Evolutionary conservation across 2,329 filamentous ascomycete genomes (phyloP).

Genomic region (Colletotrichum sp.): DNA sequence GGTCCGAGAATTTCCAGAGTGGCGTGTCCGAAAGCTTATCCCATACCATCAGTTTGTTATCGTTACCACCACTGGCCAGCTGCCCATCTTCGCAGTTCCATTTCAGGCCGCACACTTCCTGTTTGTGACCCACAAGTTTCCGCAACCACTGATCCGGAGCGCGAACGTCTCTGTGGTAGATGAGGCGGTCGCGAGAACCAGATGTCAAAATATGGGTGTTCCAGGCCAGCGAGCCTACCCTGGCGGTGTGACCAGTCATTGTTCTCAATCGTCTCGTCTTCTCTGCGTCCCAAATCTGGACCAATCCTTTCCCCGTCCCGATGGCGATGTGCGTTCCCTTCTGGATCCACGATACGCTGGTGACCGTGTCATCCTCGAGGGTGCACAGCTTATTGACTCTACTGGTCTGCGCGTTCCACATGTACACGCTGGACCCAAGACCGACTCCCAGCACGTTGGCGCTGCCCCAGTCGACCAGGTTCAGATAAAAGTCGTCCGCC

Average conservation of each 20-base stretch:
- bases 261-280: slow-evolving; percentile 84
- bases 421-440: slow-evolving; percentile 90
- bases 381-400: slow-evolving; percentile 94
- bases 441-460: slow-evolving; percentile 94
- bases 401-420: slow-evolving; percentile 95
- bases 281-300: slow-evolving; percentile 98
- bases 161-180: slow-evolving; percentile 94
- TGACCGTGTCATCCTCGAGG: slow-evolving; percentile 90
- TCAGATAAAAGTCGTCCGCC: slow-evolving; percentile 97
- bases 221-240: slow-evolving; percentile 95
- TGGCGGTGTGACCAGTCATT: slow-evolving; percentile 94
- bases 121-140: slow-evolving; percentile 92
- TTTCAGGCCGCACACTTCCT: slow-evolving; percentile 94
- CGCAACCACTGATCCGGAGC: slow-evolving; percentile 89
- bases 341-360: slow-evolving; percentile 98
- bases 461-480: slow-evolving; percentile 96
- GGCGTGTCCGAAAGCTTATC: slow-evolving; percentile 94
- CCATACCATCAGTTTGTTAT: slow-evolving; percentile 99
- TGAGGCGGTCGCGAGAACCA: slow-evolving; percentile 89
- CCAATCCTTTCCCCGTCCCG: slow-evolving; percentile 90
- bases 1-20: slow-evolving; percentile 91
- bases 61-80: slow-evolving; percentile 93
- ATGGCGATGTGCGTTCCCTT: slow-evolving; percentile 95
- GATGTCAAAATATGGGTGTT: slow-evolving; percentile 98
- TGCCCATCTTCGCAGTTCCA: slow-evolving; percentile 98